phyloP scores from a whole-genome alignment of 2,329 filamentous ascomycete genomes.

The Alternaria ethzedia region DNA sequence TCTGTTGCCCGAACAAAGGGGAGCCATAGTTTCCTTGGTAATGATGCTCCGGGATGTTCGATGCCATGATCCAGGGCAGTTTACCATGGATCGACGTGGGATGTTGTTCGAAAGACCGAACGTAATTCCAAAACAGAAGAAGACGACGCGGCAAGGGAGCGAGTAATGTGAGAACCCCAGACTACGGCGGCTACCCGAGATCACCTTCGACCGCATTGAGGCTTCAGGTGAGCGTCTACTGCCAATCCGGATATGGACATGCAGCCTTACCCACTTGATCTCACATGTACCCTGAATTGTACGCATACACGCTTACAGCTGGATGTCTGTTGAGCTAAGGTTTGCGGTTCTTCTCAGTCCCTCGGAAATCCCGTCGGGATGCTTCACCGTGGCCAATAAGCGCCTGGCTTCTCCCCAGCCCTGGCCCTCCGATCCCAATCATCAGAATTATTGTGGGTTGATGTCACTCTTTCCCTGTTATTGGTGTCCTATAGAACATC shows the following conservation, averaged over 20 bases:
- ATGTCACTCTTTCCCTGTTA: neutral
- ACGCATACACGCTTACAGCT: neutral
- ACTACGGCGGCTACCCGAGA: neutral
- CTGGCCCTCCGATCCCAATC: neutral
- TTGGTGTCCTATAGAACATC: neutral
- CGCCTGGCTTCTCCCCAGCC: neutral
- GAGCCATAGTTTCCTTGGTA: conserved; percentile 9
- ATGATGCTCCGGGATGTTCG: conserved; percentile 10
- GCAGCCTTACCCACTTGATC: neutral
- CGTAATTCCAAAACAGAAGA: conserved; percentile 5
- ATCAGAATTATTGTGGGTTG: conserved; percentile 5
- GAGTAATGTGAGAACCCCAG: neutral
- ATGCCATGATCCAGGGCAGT: conserved; percentile 15
- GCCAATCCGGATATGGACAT: conserved; percentile 13
- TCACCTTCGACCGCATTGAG: conserved; percentile 13
- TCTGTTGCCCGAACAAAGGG: conserved; percentile 20
- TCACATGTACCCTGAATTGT: neutral
- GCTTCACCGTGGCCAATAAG: conserved; percentile 8
- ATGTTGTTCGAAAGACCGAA: conserved; percentile 8
- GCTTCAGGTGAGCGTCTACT: conserved; percentile 12
- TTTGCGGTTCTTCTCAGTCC: conserved; percentile 1
- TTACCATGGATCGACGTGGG: conserved; percentile 3
- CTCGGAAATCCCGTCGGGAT: conserved; percentile 5
- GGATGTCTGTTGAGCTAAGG: conserved; percentile 6
- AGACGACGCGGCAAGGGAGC: conserved; percentile 4